These are phyloP conservation scores for Rickenella mellea DNA, from an alignment of 768 basidiomycete species.

Conservation along the genomic window DNA sequence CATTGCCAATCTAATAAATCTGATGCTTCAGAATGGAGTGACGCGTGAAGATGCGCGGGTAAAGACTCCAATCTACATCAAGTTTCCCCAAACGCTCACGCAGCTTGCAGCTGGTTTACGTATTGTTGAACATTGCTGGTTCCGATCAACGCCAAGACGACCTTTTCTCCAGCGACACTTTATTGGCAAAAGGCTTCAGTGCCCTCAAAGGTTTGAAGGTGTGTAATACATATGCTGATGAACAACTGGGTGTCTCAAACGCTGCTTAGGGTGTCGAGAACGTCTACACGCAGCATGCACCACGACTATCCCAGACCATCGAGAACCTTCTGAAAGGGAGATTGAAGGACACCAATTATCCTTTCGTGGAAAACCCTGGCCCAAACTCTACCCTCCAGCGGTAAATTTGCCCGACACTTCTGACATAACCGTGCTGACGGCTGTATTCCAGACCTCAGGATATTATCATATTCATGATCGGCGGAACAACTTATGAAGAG, in stretches of 20 bases:
- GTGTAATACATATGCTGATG: constrained; percentile 5
- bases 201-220: constrained; percentile 95
- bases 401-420: constrained; percentile 25
- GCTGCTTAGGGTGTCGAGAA: constrained; percentile 84
- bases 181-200: constrained; percentile 88
- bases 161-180: constrained; percentile 88
- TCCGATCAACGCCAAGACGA: constrained; percentile 97
- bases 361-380: constrained; percentile 71
- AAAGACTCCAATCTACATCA: constrained; percentile 12
- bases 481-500: constrained; percentile 95
- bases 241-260: constrained; percentile 2
- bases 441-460: constrained; percentile 68
- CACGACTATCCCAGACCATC: constrained; percentile 85
- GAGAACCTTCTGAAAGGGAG: constrained; percentile 83
- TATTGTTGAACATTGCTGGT: constrained; percentile 85
- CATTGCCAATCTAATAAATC: constrained; percentile 68
- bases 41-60: constrained; percentile 69
- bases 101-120: constrained; percentile 72
- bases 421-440: background rate
- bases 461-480: constrained; percentile 93
- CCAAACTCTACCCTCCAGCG: constrained; percentile 63
- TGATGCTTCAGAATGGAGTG: constrained; percentile 68
- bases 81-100: constrained; percentile 2
- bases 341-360: constrained; percentile 81
- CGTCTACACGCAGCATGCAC: constrained; percentile 95